Evolutionary conservation across 805 yeast genomes (phyloP).

Genomic region (Henningerozyma blattae): DNA sequence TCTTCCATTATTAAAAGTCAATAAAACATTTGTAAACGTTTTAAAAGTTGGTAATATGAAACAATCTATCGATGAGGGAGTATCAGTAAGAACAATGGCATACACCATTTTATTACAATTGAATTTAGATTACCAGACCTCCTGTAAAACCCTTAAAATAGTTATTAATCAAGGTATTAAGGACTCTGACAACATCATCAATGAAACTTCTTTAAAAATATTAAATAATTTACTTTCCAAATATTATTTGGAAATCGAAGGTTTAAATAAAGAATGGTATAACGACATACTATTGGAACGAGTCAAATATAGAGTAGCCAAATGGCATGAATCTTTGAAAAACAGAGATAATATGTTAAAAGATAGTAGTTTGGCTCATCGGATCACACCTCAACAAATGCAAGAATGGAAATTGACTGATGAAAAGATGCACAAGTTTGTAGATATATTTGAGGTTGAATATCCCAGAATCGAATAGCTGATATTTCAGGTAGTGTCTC

Average conservation of each 20-base stretch:
- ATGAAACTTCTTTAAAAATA: constrained; percentile 2
- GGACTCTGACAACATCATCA: constrained; percentile 8
- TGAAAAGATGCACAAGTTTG: background rate
- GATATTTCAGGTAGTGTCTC: background rate
- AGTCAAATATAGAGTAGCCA: background rate
- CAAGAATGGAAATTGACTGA: background rate
- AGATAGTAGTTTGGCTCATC: background rate
- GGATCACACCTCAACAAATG: background rate
- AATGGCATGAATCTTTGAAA: background rate
- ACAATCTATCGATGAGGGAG: constrained; percentile 20
- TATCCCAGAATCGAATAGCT: background rate
- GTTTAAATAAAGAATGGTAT: constrained; percentile 10
- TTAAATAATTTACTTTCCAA: background rate
- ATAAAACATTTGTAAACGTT: background rate
- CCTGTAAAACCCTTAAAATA: constrained; percentile 4
- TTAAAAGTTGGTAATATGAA: constrained; percentile 20
- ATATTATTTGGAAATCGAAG: constrained; percentile 3
- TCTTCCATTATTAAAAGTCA: background rate
- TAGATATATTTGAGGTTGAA: background rate
- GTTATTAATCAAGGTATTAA: constrained; percentile 5
- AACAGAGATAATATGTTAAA: background rate
- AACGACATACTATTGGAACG: constrained; percentile 1
- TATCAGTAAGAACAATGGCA: constrained; percentile 8
- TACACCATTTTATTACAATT: constrained; percentile 8
- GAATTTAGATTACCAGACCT: constrained; percentile 1